Base-by-base conservation (phyloP, 805 yeast species). In the Pichia phayaonensis region DNA sequence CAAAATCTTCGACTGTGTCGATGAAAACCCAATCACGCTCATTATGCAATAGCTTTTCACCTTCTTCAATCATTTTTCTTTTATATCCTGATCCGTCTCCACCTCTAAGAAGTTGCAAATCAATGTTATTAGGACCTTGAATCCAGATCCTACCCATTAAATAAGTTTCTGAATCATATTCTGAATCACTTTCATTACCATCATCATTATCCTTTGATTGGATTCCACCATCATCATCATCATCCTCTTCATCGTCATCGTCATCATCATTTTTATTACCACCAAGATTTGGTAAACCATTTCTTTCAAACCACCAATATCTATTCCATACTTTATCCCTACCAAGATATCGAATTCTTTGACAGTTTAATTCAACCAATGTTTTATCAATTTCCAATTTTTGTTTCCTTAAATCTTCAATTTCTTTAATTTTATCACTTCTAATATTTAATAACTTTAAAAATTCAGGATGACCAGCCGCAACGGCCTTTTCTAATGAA, bases 261-360 rank as follows among this genome's bases (percentile, higher is more conserved):
- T 47, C 40, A 4, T 65, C 67, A 23, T 58, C 61, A 27, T 51
- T 53, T 23, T 48, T 51, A 27, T 55, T 51, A 18, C 58, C 46
- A 7, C 59, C 61, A 20, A 68, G 58, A 40, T 67, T 72, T 4
- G 90, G 88, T 45, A 89, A 72, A 0, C 98, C 99, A 61, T 85
- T 84, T 55, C 75, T 74, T 61, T 92, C 98, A 62, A 90, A 81
- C 96, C 96, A 94, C 95, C 96, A 94, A 64, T 92, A 94, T 56
- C 90, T 73, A 69, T 94, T 94, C 64, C 73, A 90, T 52, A 79
- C 77, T 46, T 96, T 71, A 65, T 94, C 99, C 52, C 81, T 76
- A 2, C 99, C 99, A 26, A 94, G 69, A 29, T 80, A 73, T 49
- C 78, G 77, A 45, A 90, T 74, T 51, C 98, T 70, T 62, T 89